These are phyloP conservation scores for Dunaliella sp. DNA, from an alignment of 139 green algal species.

Conservation along the genomic window DNA sequence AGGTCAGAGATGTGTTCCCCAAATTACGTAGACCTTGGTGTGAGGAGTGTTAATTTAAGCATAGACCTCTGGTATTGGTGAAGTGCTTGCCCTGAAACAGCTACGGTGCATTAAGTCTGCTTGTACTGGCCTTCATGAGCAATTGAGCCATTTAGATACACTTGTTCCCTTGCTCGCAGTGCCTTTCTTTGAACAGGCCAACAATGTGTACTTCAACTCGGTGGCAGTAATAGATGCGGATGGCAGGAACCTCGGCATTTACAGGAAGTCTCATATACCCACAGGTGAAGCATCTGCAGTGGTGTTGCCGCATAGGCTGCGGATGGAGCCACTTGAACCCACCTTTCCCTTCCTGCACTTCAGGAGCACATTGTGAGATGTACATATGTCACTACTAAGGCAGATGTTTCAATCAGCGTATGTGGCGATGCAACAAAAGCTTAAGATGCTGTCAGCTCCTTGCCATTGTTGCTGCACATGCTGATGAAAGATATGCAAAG, in stretches of 20 bases:
- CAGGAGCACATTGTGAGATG: not conserved
- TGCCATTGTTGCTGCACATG: not conserved
- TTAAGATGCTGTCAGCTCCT: not conserved
- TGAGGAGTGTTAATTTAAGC: not conserved
- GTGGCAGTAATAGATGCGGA: conserved; percentile 66
- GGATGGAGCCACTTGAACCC: not conserved
- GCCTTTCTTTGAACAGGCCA: conserved; percentile 65
- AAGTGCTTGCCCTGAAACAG: not conserved
- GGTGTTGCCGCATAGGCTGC: not conserved
- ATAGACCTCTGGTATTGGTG: not conserved
- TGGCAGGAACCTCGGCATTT: conserved; percentile 50
- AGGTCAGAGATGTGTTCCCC: not conserved
- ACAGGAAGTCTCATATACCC: conserved; percentile 79
- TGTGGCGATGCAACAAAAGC: not conserved
- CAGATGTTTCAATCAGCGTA: too few relatives aligned
- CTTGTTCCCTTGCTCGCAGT: conserved; percentile 25
- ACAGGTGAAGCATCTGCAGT: not conserved
- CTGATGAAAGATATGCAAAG: too few relatives aligned
- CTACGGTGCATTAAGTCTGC: not conserved
- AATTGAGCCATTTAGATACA: not conserved
- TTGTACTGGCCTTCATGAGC: not conserved
- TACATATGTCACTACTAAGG: not conserved
- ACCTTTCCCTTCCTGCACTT: not conserved
- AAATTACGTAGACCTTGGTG: not conserved
- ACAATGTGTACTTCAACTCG: conserved; percentile 67